Percentiles rank a stretch among this genome's conserved stretches.
phyloP scores from a whole-genome alignment of 805 yeast species.

The Schizosaccharomyces cryophilus region DNA sequence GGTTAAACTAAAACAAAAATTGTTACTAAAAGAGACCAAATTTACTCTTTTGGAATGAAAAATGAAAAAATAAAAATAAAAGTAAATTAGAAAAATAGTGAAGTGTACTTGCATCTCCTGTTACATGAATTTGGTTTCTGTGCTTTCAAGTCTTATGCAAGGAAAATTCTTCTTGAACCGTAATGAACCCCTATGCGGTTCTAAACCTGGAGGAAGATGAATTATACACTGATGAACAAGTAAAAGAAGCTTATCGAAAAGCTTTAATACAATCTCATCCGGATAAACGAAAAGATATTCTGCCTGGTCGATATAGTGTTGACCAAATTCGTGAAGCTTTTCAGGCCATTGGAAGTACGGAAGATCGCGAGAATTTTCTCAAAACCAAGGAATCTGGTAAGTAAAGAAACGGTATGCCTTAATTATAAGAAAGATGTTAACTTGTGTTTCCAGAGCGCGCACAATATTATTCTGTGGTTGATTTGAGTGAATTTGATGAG shows the following conservation, averaged over 20 bases:
- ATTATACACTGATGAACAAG: constrained; percentile 10
- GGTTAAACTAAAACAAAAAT: no score
- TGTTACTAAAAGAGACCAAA: no score
- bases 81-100: no score
- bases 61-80: no score
- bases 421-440: neutral
- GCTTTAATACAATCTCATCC: neutral
- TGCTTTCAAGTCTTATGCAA: neutral
- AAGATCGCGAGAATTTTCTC: neutral
- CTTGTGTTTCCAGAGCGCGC: neutral
- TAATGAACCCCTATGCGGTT: constrained; percentile 28
- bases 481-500: neutral
- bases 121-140: no score
- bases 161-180: constrained; percentile 65
- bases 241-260: constrained; percentile 16
- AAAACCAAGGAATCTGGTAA: neutral
- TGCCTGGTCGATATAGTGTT: neutral
- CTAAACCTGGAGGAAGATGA: constrained; percentile 73
- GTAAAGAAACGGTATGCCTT: neutral
- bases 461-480: neutral
- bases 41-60: no score
- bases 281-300: neutral
- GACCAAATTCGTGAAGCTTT: neutral
- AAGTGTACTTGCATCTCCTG: no score
- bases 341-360: neutral